Base-by-base conservation (phyloP, 352 stramenopile species). In the Plasmopara halstedii region DNA sequence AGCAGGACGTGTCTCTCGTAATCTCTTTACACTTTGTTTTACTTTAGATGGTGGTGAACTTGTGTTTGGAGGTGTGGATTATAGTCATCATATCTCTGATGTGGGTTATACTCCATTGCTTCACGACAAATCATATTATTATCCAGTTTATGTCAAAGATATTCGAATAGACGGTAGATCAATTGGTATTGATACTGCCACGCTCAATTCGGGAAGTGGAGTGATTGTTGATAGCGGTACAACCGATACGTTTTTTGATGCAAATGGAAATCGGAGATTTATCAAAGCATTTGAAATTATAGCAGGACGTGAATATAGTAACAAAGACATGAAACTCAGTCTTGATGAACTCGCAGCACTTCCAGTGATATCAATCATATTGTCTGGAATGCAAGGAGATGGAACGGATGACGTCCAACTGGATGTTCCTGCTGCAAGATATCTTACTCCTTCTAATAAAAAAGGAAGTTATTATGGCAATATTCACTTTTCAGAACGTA, bases 211-310 rank as follows among this genome's bases (percentile, higher is more conserved):
- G 36, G 82, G 82, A 22, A 74, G 67, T 53, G 82, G 82, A 4
- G 68, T 90, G 27, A 90, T 94, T 52, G 79, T 94, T 13, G 82
- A 94, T 44, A 91, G 79, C 54, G 82, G 82, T 0, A 91, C 82
- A 38, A 94, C 82, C 22, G 82, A 94, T 45, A 88, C 79, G 17
- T 94, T 88, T 52, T 89, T 94, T 39, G 63, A 72, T 9, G 42
- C 56, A 2, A 62, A 55, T 33, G 75, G 60, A 1, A 64, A 53
- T n/a, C 63, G 69, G 6, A 58, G 45, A 8, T 94, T 94, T 54
- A 54, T 67, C 26, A 64, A 50, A 23, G 60, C 63, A 8, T 94
- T 84, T 47, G 53, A 53, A 17, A 38, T 65, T 6, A 46, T 75
- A 26, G 57, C 73, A 10, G 67, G 70, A 11, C 58, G 68, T 2